Conservation (phyloP, 257 asterid species). For the Primulina tabacum region DNA sequence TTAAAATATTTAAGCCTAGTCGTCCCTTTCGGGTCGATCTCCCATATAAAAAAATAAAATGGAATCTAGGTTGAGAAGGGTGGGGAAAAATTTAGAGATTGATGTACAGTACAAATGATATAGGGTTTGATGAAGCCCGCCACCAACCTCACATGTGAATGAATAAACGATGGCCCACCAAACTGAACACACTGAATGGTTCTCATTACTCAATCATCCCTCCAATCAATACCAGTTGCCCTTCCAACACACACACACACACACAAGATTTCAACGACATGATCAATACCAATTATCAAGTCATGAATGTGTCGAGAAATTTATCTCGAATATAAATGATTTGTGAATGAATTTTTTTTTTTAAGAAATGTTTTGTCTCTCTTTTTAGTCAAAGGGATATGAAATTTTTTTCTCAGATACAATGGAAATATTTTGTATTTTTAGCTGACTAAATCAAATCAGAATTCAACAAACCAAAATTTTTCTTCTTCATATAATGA, state of each 20-base stretch:
- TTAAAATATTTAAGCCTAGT: too few species aligned
- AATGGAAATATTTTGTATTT: too few species aligned
- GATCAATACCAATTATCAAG: neutral
- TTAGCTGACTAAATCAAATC: too few species aligned
- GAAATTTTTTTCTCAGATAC: too few species aligned
- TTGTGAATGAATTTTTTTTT: too few species aligned
- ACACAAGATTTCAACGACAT: neutral
- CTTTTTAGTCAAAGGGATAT: too few species aligned
- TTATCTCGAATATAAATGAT: too few species aligned
- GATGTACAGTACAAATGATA: neutral
- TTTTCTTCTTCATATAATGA: too few species aligned
- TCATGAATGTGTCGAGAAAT: neutral
- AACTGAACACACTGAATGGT: conserved; percentile 45
- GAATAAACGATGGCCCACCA: conserved; percentile 56
- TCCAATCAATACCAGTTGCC: conserved; percentile 12
- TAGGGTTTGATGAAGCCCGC: conserved; percentile 42
- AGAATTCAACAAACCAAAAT: too few species aligned
- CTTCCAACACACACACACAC: neutral
- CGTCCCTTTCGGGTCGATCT: neutral
- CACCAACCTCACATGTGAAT: conserved; percentile 62
- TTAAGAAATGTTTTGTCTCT: too few species aligned
- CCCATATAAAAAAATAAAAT: neutral
- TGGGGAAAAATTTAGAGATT: neutral
- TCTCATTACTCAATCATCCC: conserved; percentile 30
- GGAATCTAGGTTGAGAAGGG: neutral